These are phyloP conservation scores for Xylariaceae sp. DNA, from an alignment of 2,329 filamentous ascomycete species.

Conservation along the genomic window DNA sequence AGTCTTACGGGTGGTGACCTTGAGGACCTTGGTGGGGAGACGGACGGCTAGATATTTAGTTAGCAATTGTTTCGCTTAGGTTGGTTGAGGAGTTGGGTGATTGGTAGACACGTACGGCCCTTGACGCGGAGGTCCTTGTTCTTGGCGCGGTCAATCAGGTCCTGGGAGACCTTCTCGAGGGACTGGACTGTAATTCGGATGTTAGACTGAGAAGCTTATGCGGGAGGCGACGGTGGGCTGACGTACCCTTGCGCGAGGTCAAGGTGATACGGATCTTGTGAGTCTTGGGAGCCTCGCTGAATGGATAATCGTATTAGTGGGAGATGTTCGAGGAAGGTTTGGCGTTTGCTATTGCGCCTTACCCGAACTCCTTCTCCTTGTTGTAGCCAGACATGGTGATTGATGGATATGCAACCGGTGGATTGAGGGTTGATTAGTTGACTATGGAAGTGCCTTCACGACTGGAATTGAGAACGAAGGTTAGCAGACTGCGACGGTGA, in stretches of 20 bases:
- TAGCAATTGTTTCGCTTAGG: background rate
- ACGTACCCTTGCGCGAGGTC: slow-evolving; percentile 49
- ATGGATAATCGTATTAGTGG: slow-evolving; percentile 2
- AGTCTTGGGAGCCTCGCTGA: slow-evolving; percentile 58
- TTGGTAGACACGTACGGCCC: slow-evolving; percentile 45
- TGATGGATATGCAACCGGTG: slow-evolving; percentile 27
- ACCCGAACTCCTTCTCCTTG: slow-evolving; percentile 87
- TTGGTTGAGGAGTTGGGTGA: background rate
- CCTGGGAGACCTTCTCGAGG: slow-evolving; percentile 96
- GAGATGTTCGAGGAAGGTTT: background rate
- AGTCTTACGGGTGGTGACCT: slow-evolving; percentile 97
- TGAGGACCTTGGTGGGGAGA: slow-evolving; percentile 93
- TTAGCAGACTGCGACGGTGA: background rate
- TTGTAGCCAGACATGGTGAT: slow-evolving; percentile 88
- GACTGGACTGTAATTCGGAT: slow-evolving; percentile 60
- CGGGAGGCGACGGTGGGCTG: background rate
- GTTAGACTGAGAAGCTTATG: slow-evolving; percentile 1
- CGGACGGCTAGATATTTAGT: slow-evolving; percentile 63
- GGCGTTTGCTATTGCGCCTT: background rate
- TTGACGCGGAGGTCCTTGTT: slow-evolving; percentile 98
- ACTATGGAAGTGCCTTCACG: slow-evolving; percentile 55
- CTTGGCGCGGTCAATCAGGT: slow-evolving; percentile 98
- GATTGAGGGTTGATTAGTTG: slow-evolving; percentile 6
- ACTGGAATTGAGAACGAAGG: slow-evolving; percentile 59
- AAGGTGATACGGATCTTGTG: slow-evolving; percentile 72